These are phyloP conservation scores for Phytophthora brassicae DNA, from an alignment of 352 stramenopile species.

Conservation along the genomic window DNA sequence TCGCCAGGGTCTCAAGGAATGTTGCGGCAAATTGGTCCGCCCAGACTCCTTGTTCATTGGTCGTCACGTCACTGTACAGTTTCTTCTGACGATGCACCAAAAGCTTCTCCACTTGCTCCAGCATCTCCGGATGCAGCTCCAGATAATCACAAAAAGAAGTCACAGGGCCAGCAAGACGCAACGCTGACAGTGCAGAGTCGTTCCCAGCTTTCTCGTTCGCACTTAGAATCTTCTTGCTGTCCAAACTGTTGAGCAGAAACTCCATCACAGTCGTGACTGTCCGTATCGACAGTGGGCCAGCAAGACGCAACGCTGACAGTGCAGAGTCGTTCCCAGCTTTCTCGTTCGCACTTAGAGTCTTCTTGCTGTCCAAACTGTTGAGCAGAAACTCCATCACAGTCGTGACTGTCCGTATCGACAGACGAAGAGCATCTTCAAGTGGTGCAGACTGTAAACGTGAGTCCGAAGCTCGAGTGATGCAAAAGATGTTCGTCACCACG, in stretches of 20 bases:
- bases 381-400: conserved; percentile 57
- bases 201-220: conserved; percentile 19
- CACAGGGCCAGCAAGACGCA: conserved; percentile 59
- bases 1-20: conserved; percentile 52
- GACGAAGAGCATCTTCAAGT: conserved; percentile 52
- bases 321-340: conserved; percentile 27
- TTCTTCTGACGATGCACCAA: conserved; percentile 30
- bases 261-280: conserved; percentile 52
- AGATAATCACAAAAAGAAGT: conserved; percentile 74
- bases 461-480: conserved; percentile 43
- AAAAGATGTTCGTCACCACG: conserved; percentile 82
- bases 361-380: conserved; percentile 32
- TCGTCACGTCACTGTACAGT: conserved; percentile 27
- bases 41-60: conserved; percentile 20
- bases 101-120: conserved; percentile 49
- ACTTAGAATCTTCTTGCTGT: conserved; percentile 20
- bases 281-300: conserved; percentile 49
- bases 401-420: conserved; percentile 47
- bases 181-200: conserved; percentile 18
- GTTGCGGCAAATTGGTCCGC: conserved; percentile 29
- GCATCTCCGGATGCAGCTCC: conserved; percentile 42
- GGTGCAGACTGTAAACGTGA: conserved; percentile 20
- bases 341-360: conserved; percentile 13
- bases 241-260: conserved; percentile 45
- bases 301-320: conserved; percentile 31